phyloP scores from a whole-genome alignment of 305 asterid genomes.

The Caryopteris hybrid region DNA sequence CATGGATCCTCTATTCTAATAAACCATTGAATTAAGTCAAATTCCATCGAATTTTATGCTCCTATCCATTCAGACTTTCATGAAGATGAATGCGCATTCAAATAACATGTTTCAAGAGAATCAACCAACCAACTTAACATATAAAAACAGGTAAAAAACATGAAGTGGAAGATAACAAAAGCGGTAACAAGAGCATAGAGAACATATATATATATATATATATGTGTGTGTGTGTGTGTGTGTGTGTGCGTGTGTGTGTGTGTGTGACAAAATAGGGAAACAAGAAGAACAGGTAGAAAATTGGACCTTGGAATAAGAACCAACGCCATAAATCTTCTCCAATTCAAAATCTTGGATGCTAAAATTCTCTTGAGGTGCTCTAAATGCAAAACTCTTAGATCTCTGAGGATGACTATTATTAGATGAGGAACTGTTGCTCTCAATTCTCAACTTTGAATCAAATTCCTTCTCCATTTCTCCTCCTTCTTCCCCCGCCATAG shows the following conservation, averaged over 20 bases:
- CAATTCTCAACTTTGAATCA: conserved; percentile 73
- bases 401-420: conserved; percentile 39
- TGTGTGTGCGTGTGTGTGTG: too few species aligned
- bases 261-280: background rate
- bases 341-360: conserved; percentile 91
- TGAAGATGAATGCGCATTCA: conserved; percentile 3
- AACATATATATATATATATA: too few species aligned
- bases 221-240: too few species aligned
- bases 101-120: background rate
- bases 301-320: conserved; percentile 97
- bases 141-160: background rate
- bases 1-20: too few species aligned
- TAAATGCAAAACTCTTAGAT: conserved; percentile 85
- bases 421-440: conserved; percentile 44
- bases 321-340: conserved; percentile 99
- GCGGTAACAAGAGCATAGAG: too few species aligned
- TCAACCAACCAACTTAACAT: background rate
- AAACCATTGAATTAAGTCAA: background rate
- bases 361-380: conserved; percentile 97
- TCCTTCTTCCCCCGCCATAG: conserved; percentile 37
- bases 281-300: background rate
- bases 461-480: conserved; percentile 81
- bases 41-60: background rate
- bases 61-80: background rate
- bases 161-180: background rate